Conservation (phyloP, 208 protist genomes). For the Acanthamoeba lenticulata region DNA sequence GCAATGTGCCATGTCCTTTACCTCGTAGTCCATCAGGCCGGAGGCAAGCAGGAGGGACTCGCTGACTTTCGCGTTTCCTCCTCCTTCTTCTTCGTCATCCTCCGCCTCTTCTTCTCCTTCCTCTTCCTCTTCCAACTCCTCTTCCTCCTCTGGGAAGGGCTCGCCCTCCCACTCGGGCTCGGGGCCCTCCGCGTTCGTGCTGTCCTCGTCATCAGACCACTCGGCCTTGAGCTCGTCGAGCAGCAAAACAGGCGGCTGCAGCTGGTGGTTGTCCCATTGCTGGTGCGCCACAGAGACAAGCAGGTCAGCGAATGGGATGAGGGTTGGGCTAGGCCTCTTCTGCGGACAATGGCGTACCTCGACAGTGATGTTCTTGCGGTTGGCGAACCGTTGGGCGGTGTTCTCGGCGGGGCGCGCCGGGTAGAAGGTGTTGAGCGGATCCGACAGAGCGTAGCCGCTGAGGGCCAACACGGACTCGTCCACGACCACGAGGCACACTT, state of each 20-base stretch:
- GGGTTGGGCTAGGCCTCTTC: not conserved
- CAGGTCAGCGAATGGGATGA: no score
- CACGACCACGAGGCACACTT: conserved; percentile 55
- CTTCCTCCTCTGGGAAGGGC: conserved; percentile 19
- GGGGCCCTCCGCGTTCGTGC: not conserved
- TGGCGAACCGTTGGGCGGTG: not conserved
- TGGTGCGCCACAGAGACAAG: no score
- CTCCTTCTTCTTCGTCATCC: not conserved
- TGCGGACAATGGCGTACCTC: conserved; percentile 1
- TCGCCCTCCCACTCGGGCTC: conserved; percentile 21
- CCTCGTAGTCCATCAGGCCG: not conserved
- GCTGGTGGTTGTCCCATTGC: conserved; percentile 62
- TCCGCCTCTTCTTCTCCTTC: not conserved
- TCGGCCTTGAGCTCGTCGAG: conserved; percentile 41
- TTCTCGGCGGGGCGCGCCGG: not conserved
- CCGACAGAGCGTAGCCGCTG: conserved; percentile 4
- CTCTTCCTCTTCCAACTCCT: conserved; percentile 10
- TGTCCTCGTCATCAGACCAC: conserved; percentile 49
- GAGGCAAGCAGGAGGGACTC: no score
- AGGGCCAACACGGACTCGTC: conserved; percentile 64
- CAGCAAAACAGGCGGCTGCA: not conserved
- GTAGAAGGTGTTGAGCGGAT: conserved; percentile 65
- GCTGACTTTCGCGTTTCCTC: no score
- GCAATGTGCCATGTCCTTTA: no score
- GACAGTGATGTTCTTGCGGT: conserved; percentile 35